A percentile compares a stretch with the other conserved stretches of the same genome.
Conservation (phyloP, 352 stramenopile species). For the Pythium vanterpoolii region DNA sequence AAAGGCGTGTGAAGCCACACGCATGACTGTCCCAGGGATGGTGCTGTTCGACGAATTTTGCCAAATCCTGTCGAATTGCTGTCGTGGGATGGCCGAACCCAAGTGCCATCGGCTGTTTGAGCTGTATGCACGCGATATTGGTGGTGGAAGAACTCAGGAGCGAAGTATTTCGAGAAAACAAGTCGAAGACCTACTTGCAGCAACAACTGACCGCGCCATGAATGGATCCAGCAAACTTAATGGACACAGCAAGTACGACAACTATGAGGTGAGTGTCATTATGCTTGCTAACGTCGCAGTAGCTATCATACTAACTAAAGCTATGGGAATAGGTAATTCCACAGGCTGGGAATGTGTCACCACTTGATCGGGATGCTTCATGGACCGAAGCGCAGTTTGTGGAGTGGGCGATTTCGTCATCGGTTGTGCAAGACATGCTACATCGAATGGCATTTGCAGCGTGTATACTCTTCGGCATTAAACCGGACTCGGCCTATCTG, state of each 20-base stretch:
- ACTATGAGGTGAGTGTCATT: conserved; percentile 1
- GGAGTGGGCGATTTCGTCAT: conserved; percentile 39
- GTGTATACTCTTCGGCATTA: conserved; percentile 75
- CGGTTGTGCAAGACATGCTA: conserved; percentile 48
- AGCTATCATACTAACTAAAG: too few relatives aligned
- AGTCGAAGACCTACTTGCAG: conserved; percentile 36
- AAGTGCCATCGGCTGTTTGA: conserved; percentile 52
- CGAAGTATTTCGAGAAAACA: conserved; percentile 31
- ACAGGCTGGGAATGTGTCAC: background rate
- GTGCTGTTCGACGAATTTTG: conserved; percentile 85
- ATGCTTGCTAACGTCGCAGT: background rate
- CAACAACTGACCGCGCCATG: conserved; percentile 12
- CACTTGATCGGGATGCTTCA: background rate
- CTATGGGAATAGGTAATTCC: too few relatives aligned
- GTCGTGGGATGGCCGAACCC: conserved; percentile 40
- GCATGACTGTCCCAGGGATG: conserved; percentile 38
- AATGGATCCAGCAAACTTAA: conserved; percentile 12
- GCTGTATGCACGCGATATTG: conserved; percentile 39
- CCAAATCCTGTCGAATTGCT: conserved; percentile 73
- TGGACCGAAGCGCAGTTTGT: conserved; percentile 47
- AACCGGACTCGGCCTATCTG: conserved; percentile 55
- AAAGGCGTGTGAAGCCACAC: conserved; percentile 32
- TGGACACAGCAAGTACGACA: conserved; percentile 1
- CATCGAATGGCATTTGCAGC: conserved; percentile 71
- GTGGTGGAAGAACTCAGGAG: conserved; percentile 5